These are phyloP conservation scores for Cryptococcus sp. DNA, from an alignment of 1,284 basidiomycete species.

Conservation along the genomic window DNA sequence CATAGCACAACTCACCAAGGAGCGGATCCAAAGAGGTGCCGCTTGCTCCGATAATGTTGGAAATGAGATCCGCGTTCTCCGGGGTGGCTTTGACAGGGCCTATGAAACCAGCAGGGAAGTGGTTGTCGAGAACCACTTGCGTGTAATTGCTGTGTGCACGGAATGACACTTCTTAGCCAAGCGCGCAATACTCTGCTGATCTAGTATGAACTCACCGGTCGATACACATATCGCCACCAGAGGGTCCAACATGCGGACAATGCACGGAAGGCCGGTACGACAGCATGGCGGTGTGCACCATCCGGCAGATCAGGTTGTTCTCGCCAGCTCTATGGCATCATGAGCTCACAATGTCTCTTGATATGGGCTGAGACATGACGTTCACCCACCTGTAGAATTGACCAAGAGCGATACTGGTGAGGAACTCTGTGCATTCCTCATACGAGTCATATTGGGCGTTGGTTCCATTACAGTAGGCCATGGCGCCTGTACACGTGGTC, in stretches of 20 bases:
- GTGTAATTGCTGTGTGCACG: constrained; percentile 18
- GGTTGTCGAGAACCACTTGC: constrained; percentile 22
- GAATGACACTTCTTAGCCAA: not conserved
- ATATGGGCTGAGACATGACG: not conserved
- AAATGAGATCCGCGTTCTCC: constrained; percentile 26
- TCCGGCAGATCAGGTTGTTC: constrained; percentile 36
- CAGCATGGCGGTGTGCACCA: constrained; percentile 31
- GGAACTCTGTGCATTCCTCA: constrained; percentile 21
- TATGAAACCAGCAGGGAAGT: constrained; percentile 31
- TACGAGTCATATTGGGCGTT: constrained; percentile 28
- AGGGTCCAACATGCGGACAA: constrained; percentile 31
- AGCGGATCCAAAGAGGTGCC: constrained; percentile 19
- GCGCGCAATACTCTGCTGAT: not conserved
- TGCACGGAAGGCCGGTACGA: constrained; percentile 22
- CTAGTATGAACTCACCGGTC: constrained; percentile 15
- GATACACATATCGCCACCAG: constrained; percentile 36
- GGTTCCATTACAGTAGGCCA: constrained; percentile 24
- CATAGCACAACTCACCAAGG: constrained; percentile 16
- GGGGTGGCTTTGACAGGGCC: constrained; percentile 33
- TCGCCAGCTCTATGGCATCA: constrained; percentile 10
- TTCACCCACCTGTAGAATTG: constrained; percentile 24
- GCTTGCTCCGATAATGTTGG: constrained; percentile 17
- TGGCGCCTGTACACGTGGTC: constrained; percentile 20
- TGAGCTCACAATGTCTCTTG: not conserved
- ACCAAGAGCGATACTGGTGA: constrained; percentile 19